phyloP scores from a whole-genome alignment of 192 early-diverging fungal genomes.

The Backusella mclennaniae region DNA sequence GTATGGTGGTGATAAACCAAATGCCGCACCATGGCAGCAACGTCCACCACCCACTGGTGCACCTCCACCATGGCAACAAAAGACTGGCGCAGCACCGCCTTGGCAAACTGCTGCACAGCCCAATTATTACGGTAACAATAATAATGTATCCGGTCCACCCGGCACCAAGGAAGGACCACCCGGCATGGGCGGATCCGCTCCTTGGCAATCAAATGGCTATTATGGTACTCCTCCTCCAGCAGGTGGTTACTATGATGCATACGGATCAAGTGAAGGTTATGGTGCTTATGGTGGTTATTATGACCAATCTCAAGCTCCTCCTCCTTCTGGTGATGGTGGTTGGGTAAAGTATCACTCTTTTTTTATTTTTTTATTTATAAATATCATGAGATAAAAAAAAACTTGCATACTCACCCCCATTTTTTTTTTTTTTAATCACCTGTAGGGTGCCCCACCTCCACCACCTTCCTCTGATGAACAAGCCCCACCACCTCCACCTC shows the following conservation, averaged over 20 bases:
- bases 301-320: conserved; percentile 29
- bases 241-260: conserved; percentile 9
- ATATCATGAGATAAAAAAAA: background rate
- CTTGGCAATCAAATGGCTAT: conserved; percentile 25
- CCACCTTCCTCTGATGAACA: background rate
- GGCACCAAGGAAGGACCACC: conserved; percentile 8
- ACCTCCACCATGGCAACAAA: conserved; percentile 41
- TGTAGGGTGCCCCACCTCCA: background rate
- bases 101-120: conserved; percentile 23
- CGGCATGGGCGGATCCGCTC: conserved; percentile 18
- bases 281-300: conserved; percentile 22
- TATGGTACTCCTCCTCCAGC: background rate
- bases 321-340: conserved; percentile 9
- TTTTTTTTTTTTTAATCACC: too few species aligned
- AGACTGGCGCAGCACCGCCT: conserved; percentile 24
- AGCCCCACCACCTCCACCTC: conserved; percentile 34
- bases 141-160: background rate
- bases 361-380: background rate
- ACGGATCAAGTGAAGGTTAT: background rate
- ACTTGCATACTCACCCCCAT: background rate
- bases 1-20: background rate
- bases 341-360: background rate
- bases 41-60: conserved; percentile 15
- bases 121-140: conserved; percentile 5
- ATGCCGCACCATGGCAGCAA: conserved; percentile 39